These are phyloP conservation scores for Ceratocystis lukuohia DNA, from an alignment of 2,329 filamentous ascomycete species.

Conservation along the genomic window DNA sequence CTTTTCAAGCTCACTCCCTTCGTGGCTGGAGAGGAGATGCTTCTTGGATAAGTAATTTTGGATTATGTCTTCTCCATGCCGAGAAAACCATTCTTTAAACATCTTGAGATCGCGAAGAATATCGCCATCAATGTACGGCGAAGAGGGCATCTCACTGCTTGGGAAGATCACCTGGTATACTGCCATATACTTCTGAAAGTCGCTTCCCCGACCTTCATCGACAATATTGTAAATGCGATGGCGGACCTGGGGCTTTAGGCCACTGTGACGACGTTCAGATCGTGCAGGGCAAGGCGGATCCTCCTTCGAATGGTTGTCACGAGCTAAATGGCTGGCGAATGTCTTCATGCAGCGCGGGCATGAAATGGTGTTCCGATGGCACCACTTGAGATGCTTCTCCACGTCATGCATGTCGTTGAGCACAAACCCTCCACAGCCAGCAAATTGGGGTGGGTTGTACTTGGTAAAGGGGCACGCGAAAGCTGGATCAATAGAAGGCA, in stretches of 20 bases:
- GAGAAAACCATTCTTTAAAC: constrained; percentile 9
- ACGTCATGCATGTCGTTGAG: constrained; percentile 12
- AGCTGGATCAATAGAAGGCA: neutral
- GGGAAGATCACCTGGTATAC: constrained; percentile 14
- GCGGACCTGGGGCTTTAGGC: neutral
- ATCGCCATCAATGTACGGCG: neutral
- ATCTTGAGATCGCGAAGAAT: constrained; percentile 8
- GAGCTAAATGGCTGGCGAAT: constrained; percentile 5
- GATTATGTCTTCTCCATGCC: neutral
- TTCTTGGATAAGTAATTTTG: neutral
- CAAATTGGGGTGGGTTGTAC: constrained; percentile 10
- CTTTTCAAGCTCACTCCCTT: neutral
- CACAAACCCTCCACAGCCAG: constrained; percentile 16
- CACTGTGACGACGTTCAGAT: constrained; percentile 6
- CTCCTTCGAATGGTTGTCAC: constrained; percentile 14
- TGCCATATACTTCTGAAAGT: neutral
- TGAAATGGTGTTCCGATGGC: constrained; percentile 16
- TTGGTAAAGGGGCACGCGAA: constrained; percentile 18
- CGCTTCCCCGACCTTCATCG: neutral
- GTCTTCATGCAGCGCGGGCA: constrained; percentile 18
- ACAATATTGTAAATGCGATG: constrained; percentile 11
- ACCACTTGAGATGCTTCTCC: constrained; percentile 14
- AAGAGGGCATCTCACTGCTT: neutral
- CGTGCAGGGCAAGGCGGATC: constrained; percentile 13
- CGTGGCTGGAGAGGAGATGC: neutral